Conservation (phyloP, 306 rosid species). For the Hippophae gyantsensis region DNA sequence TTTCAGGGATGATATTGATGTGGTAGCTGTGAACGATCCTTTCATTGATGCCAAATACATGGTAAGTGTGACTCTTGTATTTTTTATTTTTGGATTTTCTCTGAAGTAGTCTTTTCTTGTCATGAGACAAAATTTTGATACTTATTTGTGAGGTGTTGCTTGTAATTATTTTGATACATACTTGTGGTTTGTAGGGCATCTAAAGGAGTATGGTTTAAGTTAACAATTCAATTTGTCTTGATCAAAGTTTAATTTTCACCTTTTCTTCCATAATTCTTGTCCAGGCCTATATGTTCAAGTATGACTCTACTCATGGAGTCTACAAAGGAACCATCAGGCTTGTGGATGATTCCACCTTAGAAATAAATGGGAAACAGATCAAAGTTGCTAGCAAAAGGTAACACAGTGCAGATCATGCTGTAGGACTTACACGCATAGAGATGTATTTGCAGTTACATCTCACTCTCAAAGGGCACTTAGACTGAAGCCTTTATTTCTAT, state of each 20-base stretch:
- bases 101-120: too few relatives aligned
- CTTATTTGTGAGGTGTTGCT: too few relatives aligned
- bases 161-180: too few relatives aligned
- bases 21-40: slow-evolving; percentile 90
- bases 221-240: neutral
- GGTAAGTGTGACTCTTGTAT: slow-evolving; percentile 36
- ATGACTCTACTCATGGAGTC: slow-evolving; percentile 86
- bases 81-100: too few relatives aligned
- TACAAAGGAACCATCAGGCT: slow-evolving; percentile 61
- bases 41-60: slow-evolving; percentile 84
- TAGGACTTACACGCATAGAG: neutral
- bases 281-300: slow-evolving; percentile 95
- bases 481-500: neutral
- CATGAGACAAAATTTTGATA: too few relatives aligned
- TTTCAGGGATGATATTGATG: slow-evolving; percentile 80
- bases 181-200: neutral
- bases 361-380: slow-evolving; percentile 76
- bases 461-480: neutral
- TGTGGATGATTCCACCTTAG: slow-evolving; percentile 65
- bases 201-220: neutral
- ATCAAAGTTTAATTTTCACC: neutral
- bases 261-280: slow-evolving; percentile 1
- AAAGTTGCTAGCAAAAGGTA: slow-evolving; percentile 75
- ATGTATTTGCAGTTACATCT: neutral
- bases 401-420: slow-evolving; percentile 4